Evolutionary conservation across 805 yeast genomes (phyloP), one percentile per base, ranked within the genome.

Genomic region (Barnettozyma sucrosica): DNA sequence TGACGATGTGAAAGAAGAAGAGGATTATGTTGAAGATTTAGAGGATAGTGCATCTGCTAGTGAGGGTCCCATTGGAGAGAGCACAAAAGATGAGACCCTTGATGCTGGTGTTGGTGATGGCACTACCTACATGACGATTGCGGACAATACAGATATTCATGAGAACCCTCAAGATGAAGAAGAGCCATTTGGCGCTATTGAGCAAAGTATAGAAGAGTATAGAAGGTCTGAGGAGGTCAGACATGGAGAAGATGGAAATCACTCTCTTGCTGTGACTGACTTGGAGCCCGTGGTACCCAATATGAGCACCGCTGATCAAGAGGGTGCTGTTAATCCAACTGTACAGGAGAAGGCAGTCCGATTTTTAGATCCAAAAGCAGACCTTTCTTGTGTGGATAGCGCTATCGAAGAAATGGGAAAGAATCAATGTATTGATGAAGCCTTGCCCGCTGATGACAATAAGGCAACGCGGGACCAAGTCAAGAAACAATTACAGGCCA

Each of bases 1-100:
- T 32, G 36, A 25, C 23, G 37, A 34, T 18, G 37, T 34, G 3
- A 36, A 40, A 11, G 37, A 28, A 19, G 48, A 48, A 14, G 46
- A 44, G 5, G 21, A 21, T 3, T 14, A 18, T 4, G 40, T n/a
- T 23, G n/a, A 28, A 10, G 39, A 33, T 13, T 13, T 16, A 28
- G 16, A 28, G 16, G 14, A 4, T 14, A 34, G 37, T 20, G 14
- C 23, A 7, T 8, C 23, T 34, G 23, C 10, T 5, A 20, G 23
- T 7, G 34, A 25, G 16, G 40, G 24, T 10, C 41, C 46, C 7
- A 43, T 38, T 23, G 47, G 14, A 14, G 47, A 39, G 33, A 26
- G 41, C 20, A 36, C 26, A 9, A 25, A 30, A 14, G 45, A 36
- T 28, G 44, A 14, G 14, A 19, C 21, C 1, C 30, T n/a, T 18